Conservation (phyloP, 768 basidiomycete species). For the Neoboletus subvelutipes region DNA sequence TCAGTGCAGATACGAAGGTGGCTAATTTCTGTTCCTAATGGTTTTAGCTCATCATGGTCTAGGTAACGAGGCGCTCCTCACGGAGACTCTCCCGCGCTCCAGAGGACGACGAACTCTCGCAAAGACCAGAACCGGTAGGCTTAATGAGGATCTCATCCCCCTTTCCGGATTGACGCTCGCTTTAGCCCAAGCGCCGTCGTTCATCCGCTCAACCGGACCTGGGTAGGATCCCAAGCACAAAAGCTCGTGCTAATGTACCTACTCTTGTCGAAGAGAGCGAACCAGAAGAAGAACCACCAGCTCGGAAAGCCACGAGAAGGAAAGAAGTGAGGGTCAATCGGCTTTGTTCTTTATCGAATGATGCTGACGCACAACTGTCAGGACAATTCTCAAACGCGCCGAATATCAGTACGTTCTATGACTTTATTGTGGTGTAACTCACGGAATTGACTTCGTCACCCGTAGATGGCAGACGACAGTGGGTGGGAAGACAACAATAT, state of each 20-base stretch:
- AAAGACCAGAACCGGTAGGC: slow-evolving; percentile 59
- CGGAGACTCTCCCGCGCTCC: slow-evolving; percentile 63
- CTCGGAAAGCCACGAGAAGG: slow-evolving; percentile 59
- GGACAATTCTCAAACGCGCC: slow-evolving; percentile 52
- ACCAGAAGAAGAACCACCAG: slow-evolving; percentile 60
- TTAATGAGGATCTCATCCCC: not conserved
- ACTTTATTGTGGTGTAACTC: slow-evolving; percentile 8
- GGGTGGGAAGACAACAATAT: slow-evolving; percentile 92
- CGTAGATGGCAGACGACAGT: slow-evolving; percentile 57
- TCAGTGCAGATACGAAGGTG: slow-evolving; percentile 52
- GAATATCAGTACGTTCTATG: slow-evolving; percentile 49
- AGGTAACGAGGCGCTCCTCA: slow-evolving; percentile 53
- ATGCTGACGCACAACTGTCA: slow-evolving; percentile 37
- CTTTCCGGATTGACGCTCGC: slow-evolving; percentile 13
- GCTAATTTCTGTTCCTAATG: slow-evolving; percentile 11
- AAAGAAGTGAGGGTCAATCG: slow-evolving; percentile 47
- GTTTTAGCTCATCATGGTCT: slow-evolving; percentile 7
- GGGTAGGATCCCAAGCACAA: slow-evolving; percentile 46
- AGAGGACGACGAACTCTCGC: slow-evolving; percentile 39
- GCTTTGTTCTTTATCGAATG: not conserved
- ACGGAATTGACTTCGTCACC: slow-evolving; percentile 1
- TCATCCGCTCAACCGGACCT: slow-evolving; percentile 76
- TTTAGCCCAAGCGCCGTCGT: slow-evolving; percentile 73
- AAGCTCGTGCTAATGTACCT: slow-evolving; percentile 39
- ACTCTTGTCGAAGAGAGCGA: slow-evolving; percentile 72